A percentile compares a stretch with the other conserved stretches of the same genome.
Conservation (phyloP, 2,329 filamentous ascomycete genomes). For the Ophiobolus disseminans region DNA sequence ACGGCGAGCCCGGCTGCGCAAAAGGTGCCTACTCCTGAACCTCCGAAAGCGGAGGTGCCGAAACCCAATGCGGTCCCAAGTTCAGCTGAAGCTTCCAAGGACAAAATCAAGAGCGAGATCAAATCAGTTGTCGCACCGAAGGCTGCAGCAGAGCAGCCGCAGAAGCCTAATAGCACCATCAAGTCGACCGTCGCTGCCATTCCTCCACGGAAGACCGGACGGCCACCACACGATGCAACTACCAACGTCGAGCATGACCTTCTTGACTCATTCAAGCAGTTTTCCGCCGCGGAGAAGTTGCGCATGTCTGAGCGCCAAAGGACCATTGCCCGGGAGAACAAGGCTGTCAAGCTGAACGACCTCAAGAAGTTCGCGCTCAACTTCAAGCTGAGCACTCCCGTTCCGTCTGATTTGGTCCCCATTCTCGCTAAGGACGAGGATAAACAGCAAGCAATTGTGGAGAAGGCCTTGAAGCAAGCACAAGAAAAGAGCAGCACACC, state of each 20-base stretch:
- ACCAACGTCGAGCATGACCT: conserved; percentile 68
- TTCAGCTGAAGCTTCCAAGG: conserved; percentile 25
- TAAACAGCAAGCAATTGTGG: conserved; percentile 92
- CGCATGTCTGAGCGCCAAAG: conserved; percentile 64
- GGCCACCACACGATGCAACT: conserved; percentile 61
- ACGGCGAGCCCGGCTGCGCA: conserved; percentile 31
- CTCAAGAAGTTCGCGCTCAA: conserved; percentile 92
- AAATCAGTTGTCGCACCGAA: conserved; percentile 30
- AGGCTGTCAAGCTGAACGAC: conserved; percentile 91
- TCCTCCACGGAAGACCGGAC: conserved; percentile 47
- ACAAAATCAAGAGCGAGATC: conserved; percentile 22
- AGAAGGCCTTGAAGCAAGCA: conserved; percentile 80
- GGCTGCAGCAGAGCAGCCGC: conserved; percentile 27
- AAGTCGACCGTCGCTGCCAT: conserved; percentile 37
- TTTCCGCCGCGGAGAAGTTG: conserved; percentile 67
- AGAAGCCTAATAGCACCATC: conserved; percentile 38
- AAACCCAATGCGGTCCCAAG: conserved; percentile 7
- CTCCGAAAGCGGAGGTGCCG: conserved; percentile 21
- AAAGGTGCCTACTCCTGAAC: conserved; percentile 25
- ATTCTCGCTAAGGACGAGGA: conserved; percentile 96
- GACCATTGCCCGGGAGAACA: conserved; percentile 70
- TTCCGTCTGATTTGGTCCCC: conserved; percentile 87
- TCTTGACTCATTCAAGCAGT: conserved; percentile 69
- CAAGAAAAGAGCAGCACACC: conserved; percentile 58
- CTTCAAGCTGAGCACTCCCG: conserved; percentile 93